These are phyloP conservation scores for Blastocystis sp. DNA, from an alignment of 352 stramenopile species.

Conservation along the genomic window DNA sequence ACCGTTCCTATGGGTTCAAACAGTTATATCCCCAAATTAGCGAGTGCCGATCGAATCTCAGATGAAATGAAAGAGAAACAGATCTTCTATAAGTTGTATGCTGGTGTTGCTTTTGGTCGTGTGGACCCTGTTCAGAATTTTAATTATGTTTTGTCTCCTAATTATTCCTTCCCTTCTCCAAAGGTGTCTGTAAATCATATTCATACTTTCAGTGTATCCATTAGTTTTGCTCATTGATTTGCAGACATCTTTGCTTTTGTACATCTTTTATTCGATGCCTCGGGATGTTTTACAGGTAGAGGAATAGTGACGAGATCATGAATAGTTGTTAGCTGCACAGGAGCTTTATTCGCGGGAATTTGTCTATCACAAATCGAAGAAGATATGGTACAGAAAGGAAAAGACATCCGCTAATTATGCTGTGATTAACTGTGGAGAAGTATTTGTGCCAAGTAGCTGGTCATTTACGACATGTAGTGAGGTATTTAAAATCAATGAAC, in stretches of 20 bases:
- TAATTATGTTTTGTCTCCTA: conserved; percentile 44
- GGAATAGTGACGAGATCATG: neutral
- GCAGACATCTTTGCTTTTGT: conserved; percentile 12
- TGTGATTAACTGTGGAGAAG: neutral
- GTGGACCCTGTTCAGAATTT: neutral
- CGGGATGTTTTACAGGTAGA: neutral
- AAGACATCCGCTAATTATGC: conserved; percentile 36
- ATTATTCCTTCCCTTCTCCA: conserved; percentile 12
- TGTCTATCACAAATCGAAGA: conserved; percentile 30
- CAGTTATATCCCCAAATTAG: neutral
- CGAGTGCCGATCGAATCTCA: neutral
- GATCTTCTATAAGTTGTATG: conserved; percentile 1
- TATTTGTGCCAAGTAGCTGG: conserved; percentile 4
- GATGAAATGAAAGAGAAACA: neutral
- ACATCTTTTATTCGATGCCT: conserved; percentile 34
- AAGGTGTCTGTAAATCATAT: neutral
- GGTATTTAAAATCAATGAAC: conserved; percentile 14
- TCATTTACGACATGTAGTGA: conserved; percentile 12
- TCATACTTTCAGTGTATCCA: neutral
- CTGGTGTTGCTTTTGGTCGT: neutral
- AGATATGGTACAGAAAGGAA: conserved; percentile 30
- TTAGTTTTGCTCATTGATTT: neutral
- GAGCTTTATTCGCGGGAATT: conserved; percentile 41
- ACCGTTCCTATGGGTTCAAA: too few species aligned
- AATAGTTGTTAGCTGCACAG: neutral